Conservation (phyloP, 2,329 filamentous ascomycete species). For the Trichoderma sp. region DNA sequence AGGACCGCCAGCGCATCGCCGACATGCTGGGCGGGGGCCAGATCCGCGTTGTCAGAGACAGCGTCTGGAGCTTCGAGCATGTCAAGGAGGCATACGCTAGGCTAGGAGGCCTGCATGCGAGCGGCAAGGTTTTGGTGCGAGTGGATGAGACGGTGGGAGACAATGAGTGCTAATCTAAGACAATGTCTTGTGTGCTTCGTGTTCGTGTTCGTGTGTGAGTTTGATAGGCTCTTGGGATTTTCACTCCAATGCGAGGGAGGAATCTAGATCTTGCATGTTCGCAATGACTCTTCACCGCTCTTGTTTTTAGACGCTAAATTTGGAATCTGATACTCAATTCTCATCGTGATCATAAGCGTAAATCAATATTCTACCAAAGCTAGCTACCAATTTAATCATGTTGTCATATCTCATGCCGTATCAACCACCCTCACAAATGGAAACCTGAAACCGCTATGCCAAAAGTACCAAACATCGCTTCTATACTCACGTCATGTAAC, state of each 20-base stretch:
- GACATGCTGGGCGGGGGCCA: slow-evolving; percentile 39
- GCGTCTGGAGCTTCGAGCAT: slow-evolving; percentile 40
- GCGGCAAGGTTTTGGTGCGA: slow-evolving; percentile 43
- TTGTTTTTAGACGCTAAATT: background rate
- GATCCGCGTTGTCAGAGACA: slow-evolving; percentile 40
- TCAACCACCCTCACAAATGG: background rate
- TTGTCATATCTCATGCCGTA: background rate
- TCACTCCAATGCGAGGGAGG: background rate
- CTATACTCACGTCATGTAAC: background rate
- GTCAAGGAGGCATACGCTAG: slow-evolving; percentile 39
- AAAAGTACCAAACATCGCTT: background rate
- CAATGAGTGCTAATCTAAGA: slow-evolving; percentile 28
- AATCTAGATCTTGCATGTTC: background rate
- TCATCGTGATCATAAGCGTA: background rate
- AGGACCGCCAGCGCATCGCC: slow-evolving; percentile 36
- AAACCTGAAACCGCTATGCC: background rate
- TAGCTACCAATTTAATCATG: background rate
- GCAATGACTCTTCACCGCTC: background rate
- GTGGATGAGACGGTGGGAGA: slow-evolving; percentile 31
- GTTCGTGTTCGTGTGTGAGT: slow-evolving; percentile 13
- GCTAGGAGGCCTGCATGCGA: slow-evolving; percentile 37
- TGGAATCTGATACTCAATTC: background rate
- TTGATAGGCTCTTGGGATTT: background rate
- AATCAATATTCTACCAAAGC: background rate
- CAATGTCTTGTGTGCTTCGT: background rate